Base-by-base conservation (phyloP, 768 basidiomycete species). In the Boletus rex-veris region DNA sequence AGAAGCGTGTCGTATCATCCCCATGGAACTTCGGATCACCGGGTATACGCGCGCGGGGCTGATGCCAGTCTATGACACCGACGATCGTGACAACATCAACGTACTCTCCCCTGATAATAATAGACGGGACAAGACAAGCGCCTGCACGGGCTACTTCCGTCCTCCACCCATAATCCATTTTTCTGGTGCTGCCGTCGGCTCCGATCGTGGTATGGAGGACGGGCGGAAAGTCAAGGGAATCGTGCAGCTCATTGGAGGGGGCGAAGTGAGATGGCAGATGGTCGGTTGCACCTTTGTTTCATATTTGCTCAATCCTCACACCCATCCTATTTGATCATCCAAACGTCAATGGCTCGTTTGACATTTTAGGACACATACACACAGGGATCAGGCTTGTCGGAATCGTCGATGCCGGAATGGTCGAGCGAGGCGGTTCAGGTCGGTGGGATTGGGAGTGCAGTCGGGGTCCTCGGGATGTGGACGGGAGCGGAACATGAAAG, bases 401-500 rank as follows among this genome's bases (percentile, higher is more conserved):
- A 70, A 11, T 66, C 74, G 16, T 61, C 64, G 18, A 54, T 54
- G 5, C 70, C 75, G 0, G 76, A 81, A 55, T 84, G 82, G 83
- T 66, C 71, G 2, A 77, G 74, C 12, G 82, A 85, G 55, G 79
- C 75, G n/a, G 68, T 84, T 0, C 83, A 85, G 54, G 64, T 84
- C 11, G 84, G 84, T 12, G 76, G 76, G 3, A 67, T 79, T 15
- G 80, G 80, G 7, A 80, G 80, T n/a, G 76, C 75, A 0, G 61
- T 74, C 19, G 83, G 84, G 9, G 64, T 81, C 3, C 68, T 85
- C 2, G 83, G 82, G 8, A 60, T 77, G 69, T 83, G 81, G 81
- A 82, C 82, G 0, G 79, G 80, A 8, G 76, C 76, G 14, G 62
- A 62, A 16, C 81, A 83, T 56, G 77, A 77, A 55, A 52, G 54